Percentiles rank a stretch among this genome's conserved stretches.
phyloP scores from a whole-genome alignment of 495 filamentous ascomycete species.

The Alectoria sarmentosa region DNA sequence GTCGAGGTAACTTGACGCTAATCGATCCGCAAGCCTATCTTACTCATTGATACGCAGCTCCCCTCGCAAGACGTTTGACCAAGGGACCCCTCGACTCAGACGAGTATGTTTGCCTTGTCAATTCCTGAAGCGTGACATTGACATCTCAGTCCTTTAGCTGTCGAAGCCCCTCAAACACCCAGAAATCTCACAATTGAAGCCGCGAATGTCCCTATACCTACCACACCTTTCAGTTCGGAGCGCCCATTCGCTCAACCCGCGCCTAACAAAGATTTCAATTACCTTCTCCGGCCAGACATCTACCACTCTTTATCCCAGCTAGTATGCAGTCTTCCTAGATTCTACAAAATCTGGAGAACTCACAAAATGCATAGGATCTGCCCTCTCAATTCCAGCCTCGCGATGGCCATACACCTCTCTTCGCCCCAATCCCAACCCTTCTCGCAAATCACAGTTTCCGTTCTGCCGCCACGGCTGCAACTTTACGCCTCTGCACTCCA shows the following conservation, averaged over 20 bases:
- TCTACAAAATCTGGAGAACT: slow-evolving; percentile 15
- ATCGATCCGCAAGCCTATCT: neutral
- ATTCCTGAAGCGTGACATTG: slow-evolving; percentile 15
- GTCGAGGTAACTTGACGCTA: slow-evolving; percentile 11
- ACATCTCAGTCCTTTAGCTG: slow-evolving; percentile 24
- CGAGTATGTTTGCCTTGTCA: slow-evolving; percentile 34
- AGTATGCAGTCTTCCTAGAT: neutral
- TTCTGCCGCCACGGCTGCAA: slow-evolving; percentile 64
- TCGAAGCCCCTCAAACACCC: slow-evolving; percentile 9
- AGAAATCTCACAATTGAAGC: slow-evolving; percentile 9
- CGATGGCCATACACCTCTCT: slow-evolving; percentile 36
- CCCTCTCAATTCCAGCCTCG: slow-evolving; percentile 50
- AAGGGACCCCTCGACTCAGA: slow-evolving; percentile 47
- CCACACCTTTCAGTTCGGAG: slow-evolving; percentile 24
- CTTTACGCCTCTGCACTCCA: slow-evolving; percentile 56
- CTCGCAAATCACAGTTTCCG: slow-evolving; percentile 57
- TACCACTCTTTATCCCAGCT: slow-evolving; percentile 49
- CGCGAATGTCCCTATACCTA: slow-evolving; percentile 15
- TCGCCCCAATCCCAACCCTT: slow-evolving; percentile 47
- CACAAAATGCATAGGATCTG: slow-evolving; percentile 30
- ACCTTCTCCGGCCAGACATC: slow-evolving; percentile 67
- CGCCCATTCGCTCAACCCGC: slow-evolving; percentile 28
- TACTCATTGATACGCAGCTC: slow-evolving; percentile 34
- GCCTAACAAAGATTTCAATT: slow-evolving; percentile 64
- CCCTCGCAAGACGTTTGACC: slow-evolving; percentile 44